Percentiles rank a stretch among this genome's conserved stretches.
Conservation (phyloP, 345 rosid genomes). For the Nephelium lappaceum region DNA sequence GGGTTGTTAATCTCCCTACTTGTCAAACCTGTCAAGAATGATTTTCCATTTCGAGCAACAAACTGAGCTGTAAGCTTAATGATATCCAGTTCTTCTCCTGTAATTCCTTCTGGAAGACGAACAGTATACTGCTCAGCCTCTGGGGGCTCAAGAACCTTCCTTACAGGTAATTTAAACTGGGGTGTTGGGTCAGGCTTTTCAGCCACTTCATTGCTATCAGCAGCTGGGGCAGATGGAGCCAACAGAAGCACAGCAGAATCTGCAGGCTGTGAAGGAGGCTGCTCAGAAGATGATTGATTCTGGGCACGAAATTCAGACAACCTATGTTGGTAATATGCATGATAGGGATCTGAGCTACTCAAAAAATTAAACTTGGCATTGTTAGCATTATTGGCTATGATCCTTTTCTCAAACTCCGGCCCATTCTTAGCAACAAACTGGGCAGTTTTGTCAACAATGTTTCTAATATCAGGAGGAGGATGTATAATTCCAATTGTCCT, state of each 20-base stretch:
- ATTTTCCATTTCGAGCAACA: slow-evolving; percentile 65
- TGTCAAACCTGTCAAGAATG: slow-evolving; percentile 60
- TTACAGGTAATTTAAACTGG: slow-evolving; percentile 45
- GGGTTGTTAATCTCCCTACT: slow-evolving; percentile 61
- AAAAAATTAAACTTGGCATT: slow-evolving; percentile 65
- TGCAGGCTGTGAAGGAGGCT: slow-evolving; percentile 31
- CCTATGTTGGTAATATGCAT: slow-evolving; percentile 63
- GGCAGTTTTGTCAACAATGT: slow-evolving; percentile 61
- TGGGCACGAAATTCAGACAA: slow-evolving; percentile 56
- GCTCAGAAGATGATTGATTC: slow-evolving; percentile 49
- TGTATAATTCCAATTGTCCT: slow-evolving; percentile 66
- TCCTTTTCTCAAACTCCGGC: slow-evolving; percentile 64
- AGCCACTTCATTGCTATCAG: slow-evolving; percentile 29
- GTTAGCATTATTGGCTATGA: slow-evolving; percentile 56
- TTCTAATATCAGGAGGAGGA: slow-evolving; percentile 67
- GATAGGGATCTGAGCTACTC: slow-evolving; percentile 54
- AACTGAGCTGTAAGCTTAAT: slow-evolving; percentile 70
- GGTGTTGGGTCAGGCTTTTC: slow-evolving; percentile 39
- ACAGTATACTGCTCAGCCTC: slow-evolving; percentile 62
- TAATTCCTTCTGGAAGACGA: slow-evolving; percentile 66
- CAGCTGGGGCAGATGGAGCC: slow-evolving; percentile 24
- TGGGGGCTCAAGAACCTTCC: slow-evolving; percentile 59
- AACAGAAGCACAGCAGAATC: slow-evolving; percentile 41
- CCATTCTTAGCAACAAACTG: slow-evolving; percentile 70
- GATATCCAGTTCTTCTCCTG: slow-evolving; percentile 68